Percentiles rank a stretch among this genome's conserved stretches.
phyloP scores from a whole-genome alignment of 2,329 filamentous ascomycete genomes.

The Arthroderma sp. region DNA sequence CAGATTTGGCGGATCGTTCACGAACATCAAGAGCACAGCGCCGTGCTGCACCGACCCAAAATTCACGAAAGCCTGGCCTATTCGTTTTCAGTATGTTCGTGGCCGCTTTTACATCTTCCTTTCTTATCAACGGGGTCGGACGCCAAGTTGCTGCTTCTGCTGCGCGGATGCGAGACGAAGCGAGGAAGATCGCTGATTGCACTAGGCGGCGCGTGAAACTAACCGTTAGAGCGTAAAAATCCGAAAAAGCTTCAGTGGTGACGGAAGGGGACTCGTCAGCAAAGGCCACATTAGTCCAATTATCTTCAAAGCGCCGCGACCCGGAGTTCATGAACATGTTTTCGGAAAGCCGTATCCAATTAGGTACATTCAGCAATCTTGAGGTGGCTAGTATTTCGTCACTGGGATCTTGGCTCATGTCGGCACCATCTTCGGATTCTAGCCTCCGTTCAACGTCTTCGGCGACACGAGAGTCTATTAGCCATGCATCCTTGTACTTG shows the following conservation, averaged over 20 bases:
- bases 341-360: slow-evolving; percentile 52
- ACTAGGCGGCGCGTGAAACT: slow-evolving; percentile 59
- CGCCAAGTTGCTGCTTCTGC: slow-evolving; percentile 19
- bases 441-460: slow-evolving; percentile 18
- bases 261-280: slow-evolving; percentile 50
- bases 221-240: slow-evolving; percentile 56
- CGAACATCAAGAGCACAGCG: slow-evolving; percentile 41
- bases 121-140: slow-evolving; percentile 25
- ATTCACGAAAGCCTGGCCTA: slow-evolving; percentile 27
- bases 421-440: slow-evolving; percentile 18
- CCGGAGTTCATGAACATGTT: slow-evolving; percentile 62
- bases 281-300: slow-evolving; percentile 51
- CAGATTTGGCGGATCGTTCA: slow-evolving; percentile 22
- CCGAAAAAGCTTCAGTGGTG: slow-evolving; percentile 59
- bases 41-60: slow-evolving; percentile 41
- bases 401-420: slow-evolving; percentile 11
- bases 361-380: slow-evolving; percentile 44
- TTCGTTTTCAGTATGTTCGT: slow-evolving; percentile 42
- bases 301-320: slow-evolving; percentile 44
- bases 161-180: slow-evolving; percentile 53
- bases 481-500: slow-evolving; percentile 53
- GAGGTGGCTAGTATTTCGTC: slow-evolving; percentile 34
- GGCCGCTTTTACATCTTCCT: slow-evolving; percentile 42
- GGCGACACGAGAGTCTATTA: slow-evolving; percentile 38
- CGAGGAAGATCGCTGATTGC: slow-evolving; percentile 54